These are phyloP conservation scores for Clonostachys solani DNA, from an alignment of 2,329 filamentous ascomycete species.

Conservation along the genomic window DNA sequence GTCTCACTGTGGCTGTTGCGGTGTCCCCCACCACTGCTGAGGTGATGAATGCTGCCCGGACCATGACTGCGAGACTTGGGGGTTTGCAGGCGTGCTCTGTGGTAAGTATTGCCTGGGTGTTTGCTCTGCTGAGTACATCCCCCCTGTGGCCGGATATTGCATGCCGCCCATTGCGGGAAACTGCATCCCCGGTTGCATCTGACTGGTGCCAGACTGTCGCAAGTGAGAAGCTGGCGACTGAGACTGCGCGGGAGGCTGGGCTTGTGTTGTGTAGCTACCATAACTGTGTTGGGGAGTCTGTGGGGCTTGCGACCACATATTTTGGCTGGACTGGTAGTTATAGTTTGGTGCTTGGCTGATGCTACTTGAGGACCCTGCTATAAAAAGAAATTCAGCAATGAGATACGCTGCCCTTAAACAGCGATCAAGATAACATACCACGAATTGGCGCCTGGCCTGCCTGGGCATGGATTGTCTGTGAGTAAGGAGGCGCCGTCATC, in stretches of 20 bases:
- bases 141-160: conserved; percentile 46
- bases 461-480: conserved; percentile 67
- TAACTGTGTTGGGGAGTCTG: conserved; percentile 59
- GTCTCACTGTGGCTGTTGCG: conserved; percentile 38
- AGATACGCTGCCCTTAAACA: conserved; percentile 51
- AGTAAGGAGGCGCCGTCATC: conserved; percentile 63
- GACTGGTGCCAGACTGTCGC: conserved; percentile 50
- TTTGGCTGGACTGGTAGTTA: conserved; percentile 53
- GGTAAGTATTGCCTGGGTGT: conserved; percentile 66
- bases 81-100: conserved; percentile 42
- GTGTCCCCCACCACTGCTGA: conserved; percentile 51
- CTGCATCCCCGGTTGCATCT: conserved; percentile 55
- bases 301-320: conserved; percentile 63
- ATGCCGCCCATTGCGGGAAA: conserved; percentile 61
- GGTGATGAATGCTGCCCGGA: conserved; percentile 54
- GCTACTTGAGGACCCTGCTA: conserved; percentile 46
- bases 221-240: conserved; percentile 57
- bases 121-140: conserved; percentile 57
- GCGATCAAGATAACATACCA: conserved; percentile 53
- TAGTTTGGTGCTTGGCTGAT: conserved; percentile 54
- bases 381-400: conserved; percentile 56
- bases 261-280: conserved; percentile 47
- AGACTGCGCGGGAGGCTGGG: conserved; percentile 43
- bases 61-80: conserved; percentile 50
- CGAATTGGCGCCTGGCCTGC: conserved; percentile 68